Base-by-base conservation (phyloP, 2,329 filamentous ascomycete species). In the Xylariaceae sp. region DNA sequence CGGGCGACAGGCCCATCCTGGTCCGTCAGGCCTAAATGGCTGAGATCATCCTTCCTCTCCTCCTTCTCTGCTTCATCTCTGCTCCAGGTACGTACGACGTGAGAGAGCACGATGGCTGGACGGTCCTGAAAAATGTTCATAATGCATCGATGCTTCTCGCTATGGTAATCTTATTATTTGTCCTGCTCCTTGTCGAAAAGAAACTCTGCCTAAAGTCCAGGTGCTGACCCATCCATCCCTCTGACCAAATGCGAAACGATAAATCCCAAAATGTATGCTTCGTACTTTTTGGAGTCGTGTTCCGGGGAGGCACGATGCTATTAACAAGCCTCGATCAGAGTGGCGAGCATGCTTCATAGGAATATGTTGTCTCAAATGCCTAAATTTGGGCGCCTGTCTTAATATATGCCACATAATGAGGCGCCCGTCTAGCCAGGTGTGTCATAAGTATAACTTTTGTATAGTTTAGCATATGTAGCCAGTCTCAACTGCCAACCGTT, bases 1-100 rank as follows among this genome's bases (percentile, higher is more conserved):
- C 55, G 52, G 51, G 57, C 42, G 49, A 56, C 58, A 60, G 48
- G 53, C 33, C 44, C 49, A 62, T 55, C 62, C 64, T 29, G 53
- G 61, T 58, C 53, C 45, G 24, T 55, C 57, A 57, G 50, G 53
- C 50, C 54, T 39, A 57, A 54, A 53, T 53, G 33, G 50, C 44
- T 56, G 39, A 53, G 21, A 55, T 56, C 56, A 55, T 57, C 33
- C 39, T 48, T 44, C 40, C 48, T 36, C 43, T 44, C 16, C 18
- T 35, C 47, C 18, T 15, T 20, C n/a, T n/a, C n/a, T n/a, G n/a
- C n/a, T n/a, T n/a, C n/a, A n/a, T 26, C 10, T 35, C 44, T 44
- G n/a, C 30, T 39, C 45, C 39, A 39, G 11, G 46, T 20, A 15
- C n/a, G 46, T 35, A 33, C 26, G 16, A 37, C 44, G 11, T 42